phyloP scores from a whole-genome alignment of 805 yeast genomes.

The Candida xiaguanensis region DNA sequence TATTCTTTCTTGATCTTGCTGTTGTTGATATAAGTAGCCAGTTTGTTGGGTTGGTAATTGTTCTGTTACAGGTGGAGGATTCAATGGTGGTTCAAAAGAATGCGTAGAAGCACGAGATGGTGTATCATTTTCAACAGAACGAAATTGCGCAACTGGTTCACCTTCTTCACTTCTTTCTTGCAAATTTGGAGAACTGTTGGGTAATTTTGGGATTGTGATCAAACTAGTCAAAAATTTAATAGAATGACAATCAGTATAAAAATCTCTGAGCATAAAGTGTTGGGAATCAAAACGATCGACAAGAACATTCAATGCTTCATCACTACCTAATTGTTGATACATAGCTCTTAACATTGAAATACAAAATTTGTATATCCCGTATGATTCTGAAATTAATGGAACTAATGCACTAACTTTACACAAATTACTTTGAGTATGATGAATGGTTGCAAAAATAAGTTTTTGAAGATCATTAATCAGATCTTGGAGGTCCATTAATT shows the following conservation, averaged over 20 bases:
- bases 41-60: constrained; percentile 50
- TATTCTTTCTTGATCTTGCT: constrained; percentile 55
- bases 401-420: constrained; percentile 84
- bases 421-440: constrained; percentile 58
- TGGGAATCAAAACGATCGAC: constrained; percentile 69
- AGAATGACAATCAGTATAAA: constrained; percentile 86
- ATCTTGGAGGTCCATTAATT: constrained; percentile 83
- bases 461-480: constrained; percentile 74
- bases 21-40: constrained; percentile 49
- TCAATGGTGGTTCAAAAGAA: constrained; percentile 23
- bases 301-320: constrained; percentile 74
- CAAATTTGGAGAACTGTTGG: constrained; percentile 58
- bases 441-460: constrained; percentile 67
- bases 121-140: constrained; percentile 22
- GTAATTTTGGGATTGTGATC: constrained; percentile 72
- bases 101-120: constrained; percentile 44
- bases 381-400: constrained; percentile 86
- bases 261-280: constrained; percentile 68
- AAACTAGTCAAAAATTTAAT: constrained; percentile 76
- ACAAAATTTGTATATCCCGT: constrained; percentile 86
- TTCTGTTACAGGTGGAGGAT: constrained; percentile 33
- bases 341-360: constrained; percentile 89
- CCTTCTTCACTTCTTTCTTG: constrained; percentile 44
- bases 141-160: constrained; percentile 27
- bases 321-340: constrained; percentile 67